These are phyloP conservation scores for Fusarium aywerte DNA, from an alignment of 2,329 filamentous ascomycete genomes.

Conservation along the genomic window DNA sequence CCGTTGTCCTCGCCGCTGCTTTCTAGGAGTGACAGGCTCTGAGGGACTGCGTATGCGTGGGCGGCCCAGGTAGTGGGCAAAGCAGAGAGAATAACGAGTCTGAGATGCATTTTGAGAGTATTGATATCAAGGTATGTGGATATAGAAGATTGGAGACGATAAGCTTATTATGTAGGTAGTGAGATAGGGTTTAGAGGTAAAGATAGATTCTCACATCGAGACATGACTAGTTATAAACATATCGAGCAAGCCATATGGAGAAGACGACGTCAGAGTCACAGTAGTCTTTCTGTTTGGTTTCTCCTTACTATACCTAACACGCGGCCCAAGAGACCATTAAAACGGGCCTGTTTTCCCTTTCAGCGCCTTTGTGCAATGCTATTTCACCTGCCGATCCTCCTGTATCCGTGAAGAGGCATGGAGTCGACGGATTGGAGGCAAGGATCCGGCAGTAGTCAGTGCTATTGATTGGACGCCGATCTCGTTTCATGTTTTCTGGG, in stretches of 20 bases:
- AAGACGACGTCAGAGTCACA: slow-evolving; percentile 34
- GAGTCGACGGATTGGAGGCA: slow-evolving; percentile 24
- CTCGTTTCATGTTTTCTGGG: slow-evolving; percentile 32
- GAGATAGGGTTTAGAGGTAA: neutral
- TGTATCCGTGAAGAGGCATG: slow-evolving; percentile 29
- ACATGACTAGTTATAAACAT: slow-evolving; percentile 31
- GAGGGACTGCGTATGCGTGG: slow-evolving; percentile 46
- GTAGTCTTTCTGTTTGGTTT: neutral
- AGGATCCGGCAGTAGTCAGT: slow-evolving; percentile 12
- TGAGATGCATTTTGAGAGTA: slow-evolving; percentile 34
- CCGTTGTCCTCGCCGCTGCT: slow-evolving; percentile 36
- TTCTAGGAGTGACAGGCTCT: slow-evolving; percentile 42
- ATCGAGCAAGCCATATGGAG: slow-evolving; percentile 25
- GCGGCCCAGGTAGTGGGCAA: slow-evolving; percentile 39
- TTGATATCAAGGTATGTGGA: neutral
- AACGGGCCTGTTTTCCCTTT: slow-evolving; percentile 22
- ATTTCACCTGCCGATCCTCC: slow-evolving; percentile 38
- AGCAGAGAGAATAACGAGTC: slow-evolving; percentile 37
- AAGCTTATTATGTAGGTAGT: neutral
- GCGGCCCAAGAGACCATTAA: slow-evolving; percentile 32
- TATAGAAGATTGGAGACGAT: neutral
- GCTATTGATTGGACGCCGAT: slow-evolving; percentile 32
- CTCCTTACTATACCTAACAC: slow-evolving; percentile 30
- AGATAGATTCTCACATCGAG: slow-evolving; percentile 1
- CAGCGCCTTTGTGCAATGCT: slow-evolving; percentile 23